A percentile compares a stretch with the other conserved stretches of the same genome.
Conservation (phyloP, 306 rosid genomes). For the Vicia sativa region DNA sequence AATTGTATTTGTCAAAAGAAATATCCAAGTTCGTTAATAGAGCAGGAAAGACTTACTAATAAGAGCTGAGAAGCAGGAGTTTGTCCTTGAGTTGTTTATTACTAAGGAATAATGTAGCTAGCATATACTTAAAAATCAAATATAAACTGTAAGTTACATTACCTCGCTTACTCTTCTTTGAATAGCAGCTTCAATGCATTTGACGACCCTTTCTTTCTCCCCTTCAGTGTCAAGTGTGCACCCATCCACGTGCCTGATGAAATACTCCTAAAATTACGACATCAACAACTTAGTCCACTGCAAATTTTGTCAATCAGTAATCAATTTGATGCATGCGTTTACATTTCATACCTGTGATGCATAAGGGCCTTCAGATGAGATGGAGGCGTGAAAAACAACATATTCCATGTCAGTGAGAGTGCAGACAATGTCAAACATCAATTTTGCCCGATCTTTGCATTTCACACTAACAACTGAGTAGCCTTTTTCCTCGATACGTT, state of each 20-base stretch:
- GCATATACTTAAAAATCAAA: not conserved
- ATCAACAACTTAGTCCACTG: conserved; percentile 22
- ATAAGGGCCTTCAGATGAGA: conserved; percentile 69
- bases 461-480: conserved; percentile 66
- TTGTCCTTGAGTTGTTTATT: conserved; percentile 24
- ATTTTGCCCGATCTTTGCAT: conserved; percentile 81
- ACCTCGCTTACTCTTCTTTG: conserved; percentile 93
- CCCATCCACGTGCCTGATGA: conserved; percentile 84
- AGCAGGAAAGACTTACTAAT: conserved; percentile 36
- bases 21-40: conserved; percentile 17
- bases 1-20: conserved; percentile 9
- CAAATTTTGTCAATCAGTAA: not conserved
- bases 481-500: conserved; percentile 69
- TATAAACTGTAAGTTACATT: conserved; percentile 14
- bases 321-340: not conserved
- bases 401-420: conserved; percentile 86
- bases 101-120: conserved; percentile 18
- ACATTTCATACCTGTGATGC: conserved; percentile 64
- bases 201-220: conserved; percentile 80
- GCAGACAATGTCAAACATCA: conserved; percentile 84
- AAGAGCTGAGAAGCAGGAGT: conserved; percentile 32
- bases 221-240: conserved; percentile 89
- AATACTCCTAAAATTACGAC: conserved; percentile 63
- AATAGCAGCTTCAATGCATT: conserved; percentile 94
- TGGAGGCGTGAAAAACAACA: conserved; percentile 79